phyloP scores from a whole-genome alignment of 1,284 basidiomycete genomes.

The Hemileia vastatrix region DNA sequence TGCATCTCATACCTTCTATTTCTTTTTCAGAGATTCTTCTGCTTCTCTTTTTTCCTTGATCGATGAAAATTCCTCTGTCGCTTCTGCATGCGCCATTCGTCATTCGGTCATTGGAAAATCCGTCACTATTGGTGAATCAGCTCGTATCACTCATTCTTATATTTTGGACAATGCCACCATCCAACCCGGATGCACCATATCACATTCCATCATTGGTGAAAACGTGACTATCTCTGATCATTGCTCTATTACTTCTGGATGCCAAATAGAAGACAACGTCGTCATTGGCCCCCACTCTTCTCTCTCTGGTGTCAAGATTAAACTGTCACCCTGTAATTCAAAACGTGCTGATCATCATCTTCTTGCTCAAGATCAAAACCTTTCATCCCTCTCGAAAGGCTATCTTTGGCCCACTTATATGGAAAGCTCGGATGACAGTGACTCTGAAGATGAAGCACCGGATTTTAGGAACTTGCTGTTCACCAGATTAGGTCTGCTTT shows the following conservation, averaged over 20 bases:
- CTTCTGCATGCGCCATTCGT: conserved; percentile 39
- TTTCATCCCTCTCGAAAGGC: conserved; percentile 25
- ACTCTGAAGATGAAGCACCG: conserved; percentile 31
- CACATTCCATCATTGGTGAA: conserved; percentile 64
- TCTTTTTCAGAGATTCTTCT: conserved; percentile 11
- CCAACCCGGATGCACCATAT: conserved; percentile 23
- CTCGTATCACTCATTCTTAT: conserved; percentile 62
- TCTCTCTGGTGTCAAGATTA: conserved; percentile 47
- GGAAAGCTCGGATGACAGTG: conserved; percentile 26
- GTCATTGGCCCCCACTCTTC: conserved; percentile 34
- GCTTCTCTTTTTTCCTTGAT: conserved; percentile 10
- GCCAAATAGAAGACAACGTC: conserved; percentile 51
- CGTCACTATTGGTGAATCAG: conserved; percentile 70
- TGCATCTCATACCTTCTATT: background rate
- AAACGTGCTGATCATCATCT: conserved; percentile 24
- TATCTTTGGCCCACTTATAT: conserved; percentile 38
- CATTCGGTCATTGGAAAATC: conserved; percentile 42
- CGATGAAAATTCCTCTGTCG: conserved; percentile 7
- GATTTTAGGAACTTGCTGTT: conserved; percentile 33
- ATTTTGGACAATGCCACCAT: conserved; percentile 59
- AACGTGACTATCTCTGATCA: conserved; percentile 67
- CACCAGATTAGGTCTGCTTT: conserved; percentile 29
- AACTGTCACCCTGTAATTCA: conserved; percentile 21
- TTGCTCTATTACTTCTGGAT: conserved; percentile 61
- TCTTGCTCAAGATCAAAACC: conserved; percentile 30